A percentile compares a stretch with the other conserved stretches of the same genome.
Conservation (phyloP, 1,284 basidiomycete genomes). For the Fistulinella cinereoalba region DNA sequence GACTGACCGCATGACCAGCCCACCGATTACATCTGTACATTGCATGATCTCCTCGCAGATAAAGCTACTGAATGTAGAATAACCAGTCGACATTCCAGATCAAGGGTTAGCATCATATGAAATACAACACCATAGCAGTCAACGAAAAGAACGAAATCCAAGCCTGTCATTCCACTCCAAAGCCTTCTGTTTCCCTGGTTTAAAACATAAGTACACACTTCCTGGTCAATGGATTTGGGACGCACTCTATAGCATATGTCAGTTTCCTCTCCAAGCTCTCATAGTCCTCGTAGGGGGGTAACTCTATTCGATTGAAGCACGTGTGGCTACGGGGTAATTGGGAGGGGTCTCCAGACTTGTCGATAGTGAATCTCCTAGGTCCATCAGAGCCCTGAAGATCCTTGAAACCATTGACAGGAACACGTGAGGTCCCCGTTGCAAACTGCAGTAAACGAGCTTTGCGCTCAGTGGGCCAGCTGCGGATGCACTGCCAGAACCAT, state of each 20-base stretch:
- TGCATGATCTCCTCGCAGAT: neutral
- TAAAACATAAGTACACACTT: too few species aligned
- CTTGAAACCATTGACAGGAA: constrained; percentile 93
- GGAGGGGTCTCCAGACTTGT: constrained; percentile 85
- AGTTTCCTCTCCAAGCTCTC: constrained; percentile 82
- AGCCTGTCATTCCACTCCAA: constrained; percentile 35
- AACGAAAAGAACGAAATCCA: constrained; percentile 3
- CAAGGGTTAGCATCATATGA: constrained; percentile 11
- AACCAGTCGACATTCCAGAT: constrained; percentile 1
- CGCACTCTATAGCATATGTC: constrained; percentile 78
- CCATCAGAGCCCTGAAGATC: constrained; percentile 93
- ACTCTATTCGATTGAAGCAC: constrained; percentile 84
- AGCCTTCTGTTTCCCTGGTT: constrained; percentile 62
- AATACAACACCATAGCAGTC: constrained; percentile 9
- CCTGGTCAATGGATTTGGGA: too few species aligned
- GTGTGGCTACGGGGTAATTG: constrained; percentile 84
- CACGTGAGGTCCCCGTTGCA: constrained; percentile 89
- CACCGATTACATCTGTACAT: constrained; percentile 1
- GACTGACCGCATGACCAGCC: too few species aligned
- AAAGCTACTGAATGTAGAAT: neutral
- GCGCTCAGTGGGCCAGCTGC: constrained; percentile 89
- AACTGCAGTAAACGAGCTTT: constrained; percentile 90
- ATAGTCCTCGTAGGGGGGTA: constrained; percentile 84
- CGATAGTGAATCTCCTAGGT: constrained; percentile 85
- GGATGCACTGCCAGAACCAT: constrained; percentile 97